Evolutionary conservation across 1,284 basidiomycete species (phyloP).

Genomic region (Agroathelia rolfsii): DNA sequence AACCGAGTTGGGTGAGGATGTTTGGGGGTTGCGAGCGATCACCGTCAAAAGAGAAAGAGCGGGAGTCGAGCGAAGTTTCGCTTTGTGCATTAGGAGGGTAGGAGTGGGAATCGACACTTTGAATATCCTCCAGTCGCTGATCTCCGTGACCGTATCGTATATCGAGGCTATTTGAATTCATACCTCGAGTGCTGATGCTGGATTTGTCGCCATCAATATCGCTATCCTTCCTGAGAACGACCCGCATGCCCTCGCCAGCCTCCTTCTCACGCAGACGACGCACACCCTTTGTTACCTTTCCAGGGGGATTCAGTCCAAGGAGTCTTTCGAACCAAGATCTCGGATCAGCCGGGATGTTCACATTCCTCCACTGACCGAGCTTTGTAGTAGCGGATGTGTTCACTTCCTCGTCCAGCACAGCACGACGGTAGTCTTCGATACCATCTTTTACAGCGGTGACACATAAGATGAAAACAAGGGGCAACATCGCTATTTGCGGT

Average conservation of each 20-base stretch:
- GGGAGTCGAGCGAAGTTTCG: too few species aligned
- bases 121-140: conserved; percentile 54
- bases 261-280: conserved; percentile 79
- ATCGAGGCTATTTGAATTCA: conserved; percentile 31
- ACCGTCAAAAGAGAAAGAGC: conserved; percentile 23
- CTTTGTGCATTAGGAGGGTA: conserved; percentile 40
- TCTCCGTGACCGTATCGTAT: too few species aligned
- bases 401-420: conserved; percentile 80
- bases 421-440: conserved; percentile 88
- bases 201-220: conserved; percentile 27
- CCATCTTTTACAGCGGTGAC: conserved; percentile 94
- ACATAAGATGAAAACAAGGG: conserved; percentile 77
- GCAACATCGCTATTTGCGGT: conserved; percentile 78
- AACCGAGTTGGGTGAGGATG: conserved; percentile 26
- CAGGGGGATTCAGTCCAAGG: conserved; percentile 58
- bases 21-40: too few species aligned
- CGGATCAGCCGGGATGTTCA: conserved; percentile 77
- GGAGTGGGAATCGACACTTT: conserved; percentile 52
- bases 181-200: conserved; percentile 29
- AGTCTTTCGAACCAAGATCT: conserved; percentile 69
- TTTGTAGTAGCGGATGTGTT: conserved; percentile 85
- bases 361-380: conserved; percentile 81
- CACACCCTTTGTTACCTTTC: conserved; percentile 77
- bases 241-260: conserved; percentile 52
- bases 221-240: conserved; percentile 49